These are phyloP conservation scores for Ballota nigra DNA, from an alignment of 257 asterid genomes.

Conservation along the genomic window DNA sequence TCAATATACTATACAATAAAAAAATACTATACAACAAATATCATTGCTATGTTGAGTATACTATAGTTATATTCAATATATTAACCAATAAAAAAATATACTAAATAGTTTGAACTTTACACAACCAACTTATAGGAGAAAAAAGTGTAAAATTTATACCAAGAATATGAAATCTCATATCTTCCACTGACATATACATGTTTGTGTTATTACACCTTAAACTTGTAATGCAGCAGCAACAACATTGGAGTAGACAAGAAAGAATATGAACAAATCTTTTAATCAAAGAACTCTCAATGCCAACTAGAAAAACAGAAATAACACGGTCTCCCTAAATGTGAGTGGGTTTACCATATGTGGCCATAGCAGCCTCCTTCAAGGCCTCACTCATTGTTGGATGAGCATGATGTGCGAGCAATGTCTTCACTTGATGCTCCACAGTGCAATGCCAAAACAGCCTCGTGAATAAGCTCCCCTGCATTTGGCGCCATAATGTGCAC, in stretches of 20 bases:
- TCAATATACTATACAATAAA: too few species aligned
- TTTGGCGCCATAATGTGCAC: too few species aligned
- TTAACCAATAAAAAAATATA: too few species aligned
- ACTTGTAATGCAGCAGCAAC: not conserved
- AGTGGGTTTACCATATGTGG: conserved; percentile 92
- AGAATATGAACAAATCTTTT: not conserved
- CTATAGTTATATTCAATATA: too few species aligned
- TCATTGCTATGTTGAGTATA: too few species aligned
- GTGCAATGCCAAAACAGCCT: too few species aligned
- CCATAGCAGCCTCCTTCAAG: conserved; percentile 97
- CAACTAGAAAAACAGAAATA: conserved; percentile 9
- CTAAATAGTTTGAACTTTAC: too few species aligned
- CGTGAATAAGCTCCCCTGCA: too few species aligned
- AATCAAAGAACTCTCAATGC: conserved; percentile 14
- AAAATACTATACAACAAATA: too few species aligned
- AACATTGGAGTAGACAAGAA: not conserved
- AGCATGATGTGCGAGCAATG: conserved; percentile 95
- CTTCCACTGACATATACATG: not conserved
- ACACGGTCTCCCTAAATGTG: conserved; percentile 58
- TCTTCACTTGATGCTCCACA: too few species aligned
- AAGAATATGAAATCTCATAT: not conserved
- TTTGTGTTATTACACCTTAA: not conserved
- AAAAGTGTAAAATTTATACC: not conserved
- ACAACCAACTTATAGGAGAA: too few species aligned
- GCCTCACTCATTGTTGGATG: conserved; percentile 99